phyloP scores from a whole-genome alignment of 495 filamentous ascomycete species.

The Pseudoneurospora amorphoporcata region DNA sequence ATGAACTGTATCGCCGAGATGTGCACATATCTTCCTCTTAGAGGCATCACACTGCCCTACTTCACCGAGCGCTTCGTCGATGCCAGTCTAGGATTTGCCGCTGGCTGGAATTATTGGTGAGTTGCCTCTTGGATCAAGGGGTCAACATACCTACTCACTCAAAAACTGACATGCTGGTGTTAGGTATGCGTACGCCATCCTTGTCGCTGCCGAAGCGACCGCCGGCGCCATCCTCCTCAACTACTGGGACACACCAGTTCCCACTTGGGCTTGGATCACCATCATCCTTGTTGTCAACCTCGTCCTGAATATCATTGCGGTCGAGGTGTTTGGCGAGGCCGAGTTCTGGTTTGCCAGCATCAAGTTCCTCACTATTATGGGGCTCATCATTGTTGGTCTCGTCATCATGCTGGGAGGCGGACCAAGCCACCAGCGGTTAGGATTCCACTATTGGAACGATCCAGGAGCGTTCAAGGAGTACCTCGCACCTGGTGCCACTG shows the following conservation, averaged over 20 bases:
- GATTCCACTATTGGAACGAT: conserved; percentile 61
- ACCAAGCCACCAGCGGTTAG: conserved; percentile 42
- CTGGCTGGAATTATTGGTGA: conserved; percentile 63
- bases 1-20: conserved; percentile 41
- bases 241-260: conserved; percentile 44
- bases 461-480: conserved; percentile 62
- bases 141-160: too few species aligned
- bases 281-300: conserved; percentile 37
- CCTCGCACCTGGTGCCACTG: conserved; percentile 37
- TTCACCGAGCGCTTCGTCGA: conserved; percentile 69
- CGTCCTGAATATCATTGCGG: conserved; percentile 37
- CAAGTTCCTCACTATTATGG: conserved; percentile 61
- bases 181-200: conserved; percentile 35
- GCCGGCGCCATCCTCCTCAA: conserved; percentile 43
- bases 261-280: conserved; percentile 50
- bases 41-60: conserved; percentile 45
- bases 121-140: not conserved
- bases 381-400: conserved; percentile 61
- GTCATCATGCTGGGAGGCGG: conserved; percentile 61
- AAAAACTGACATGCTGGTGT: not conserved
- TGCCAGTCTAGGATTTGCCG: conserved; percentile 65
- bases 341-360: conserved; percentile 57
- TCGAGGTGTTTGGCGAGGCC: conserved; percentile 49
- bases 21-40: conserved; percentile 54
- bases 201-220: conserved; percentile 38